These are phyloP conservation scores for Chaetomium sp. DNA, from an alignment of 2,329 filamentous ascomycete genomes.

Conservation along the genomic window DNA sequence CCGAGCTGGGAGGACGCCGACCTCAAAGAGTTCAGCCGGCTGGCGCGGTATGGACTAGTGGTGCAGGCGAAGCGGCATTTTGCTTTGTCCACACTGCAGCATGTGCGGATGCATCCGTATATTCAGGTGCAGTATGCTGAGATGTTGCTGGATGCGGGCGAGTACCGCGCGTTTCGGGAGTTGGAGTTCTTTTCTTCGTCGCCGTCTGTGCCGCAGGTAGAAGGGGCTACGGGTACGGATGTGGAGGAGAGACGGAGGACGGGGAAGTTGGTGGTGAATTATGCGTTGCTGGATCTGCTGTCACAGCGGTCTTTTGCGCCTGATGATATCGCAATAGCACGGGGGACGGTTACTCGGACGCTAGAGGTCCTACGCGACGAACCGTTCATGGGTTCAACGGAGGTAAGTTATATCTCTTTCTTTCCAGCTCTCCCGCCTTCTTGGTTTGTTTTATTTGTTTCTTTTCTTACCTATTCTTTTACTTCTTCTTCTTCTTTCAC, in stretches of 20 bases:
- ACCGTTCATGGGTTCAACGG: conserved; percentile 10
- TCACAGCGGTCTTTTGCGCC: neutral
- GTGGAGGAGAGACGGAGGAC: neutral
- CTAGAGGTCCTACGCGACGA: neutral
- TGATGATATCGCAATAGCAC: neutral
- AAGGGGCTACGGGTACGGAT: neutral
- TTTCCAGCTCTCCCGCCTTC: too few species aligned
- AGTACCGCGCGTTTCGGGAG: conserved; percentile 8
- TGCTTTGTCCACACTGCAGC: conserved; percentile 1
- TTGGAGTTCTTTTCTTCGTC: neutral
- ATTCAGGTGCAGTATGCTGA: conserved; percentile 17
- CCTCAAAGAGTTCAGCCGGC: conserved; percentile 15
- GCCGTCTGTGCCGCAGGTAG: neutral
- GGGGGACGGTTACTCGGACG: neutral
- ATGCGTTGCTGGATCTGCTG: conserved; percentile 11
- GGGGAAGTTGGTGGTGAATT: conserved; percentile 7
- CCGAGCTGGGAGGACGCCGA: conserved; percentile 10
- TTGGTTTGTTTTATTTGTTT: neutral
- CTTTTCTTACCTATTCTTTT: neutral
- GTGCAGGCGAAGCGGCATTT: conserved; percentile 15
- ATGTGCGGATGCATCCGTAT: conserved; percentile 9
- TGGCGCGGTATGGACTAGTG: conserved; percentile 13
- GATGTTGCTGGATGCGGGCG: conserved; percentile 11
- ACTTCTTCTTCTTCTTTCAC: neutral
- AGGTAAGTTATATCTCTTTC: conserved; percentile 5